Evolutionary conservation across 768 basidiomycete genomes (phyloP), one percentile per base, ranked within the genome.

Genomic region (Naganishia vishniacii): DNA sequence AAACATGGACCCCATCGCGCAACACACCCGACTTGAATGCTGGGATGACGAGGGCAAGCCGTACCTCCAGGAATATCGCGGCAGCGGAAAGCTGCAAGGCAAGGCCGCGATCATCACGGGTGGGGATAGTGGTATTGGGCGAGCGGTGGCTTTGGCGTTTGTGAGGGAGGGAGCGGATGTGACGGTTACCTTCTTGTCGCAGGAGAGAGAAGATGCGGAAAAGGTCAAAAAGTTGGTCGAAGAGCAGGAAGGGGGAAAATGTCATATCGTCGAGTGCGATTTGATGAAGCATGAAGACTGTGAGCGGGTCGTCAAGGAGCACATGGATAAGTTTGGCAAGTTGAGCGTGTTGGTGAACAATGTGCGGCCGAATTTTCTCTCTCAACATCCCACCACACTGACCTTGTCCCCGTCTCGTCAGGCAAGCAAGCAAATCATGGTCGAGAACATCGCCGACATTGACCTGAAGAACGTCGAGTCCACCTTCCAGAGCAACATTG

Each of bases 401-500:
- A 23, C 42, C 23, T 13, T 20, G 23, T 8, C 32, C 8, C 4
- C 60, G 46, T 13, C 26, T 18, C 4, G n/a, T 45, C 28, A 84
- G 69, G 82, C 82, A 15, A 79, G 78, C 42, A 82, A 83, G 69
- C 46, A 68, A 67, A 81, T 80, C 56, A 80, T 82, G 71, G 75
- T 76, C 65, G 74, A 80, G 64, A 70, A 81, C 45, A 77, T 84
- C 42, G 80, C 78, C 48, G 78, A 82, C 0, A 82, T 84, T 45
- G 79, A 83, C 15, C 69, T 85, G 37, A 76, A 80, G 51, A 80
- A 82, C 29, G 83, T 85, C 32, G 78, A 82, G 65, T 81, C 81
- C 68, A 84, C 82, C 3, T 84, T 84, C 79, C 72, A 80, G 48
- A 77, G 79, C 56, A 86, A 86, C 77, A 84, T 85, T 69, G 65